Base-by-base conservation (phyloP, 176 grass and related monocot species). In the Oryza coarctata region DNA sequence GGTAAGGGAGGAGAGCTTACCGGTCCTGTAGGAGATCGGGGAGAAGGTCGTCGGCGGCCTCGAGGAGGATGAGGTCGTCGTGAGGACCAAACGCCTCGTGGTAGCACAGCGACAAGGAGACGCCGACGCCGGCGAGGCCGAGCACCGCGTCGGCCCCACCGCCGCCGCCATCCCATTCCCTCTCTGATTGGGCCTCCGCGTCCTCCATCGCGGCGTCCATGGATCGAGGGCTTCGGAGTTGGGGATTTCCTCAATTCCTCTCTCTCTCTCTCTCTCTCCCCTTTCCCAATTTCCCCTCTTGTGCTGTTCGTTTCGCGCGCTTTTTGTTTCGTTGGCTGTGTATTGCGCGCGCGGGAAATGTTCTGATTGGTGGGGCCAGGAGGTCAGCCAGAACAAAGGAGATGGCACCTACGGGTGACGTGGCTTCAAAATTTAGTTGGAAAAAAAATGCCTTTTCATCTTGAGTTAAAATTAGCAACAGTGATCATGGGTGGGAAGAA, bases 21-120 rank as follows among this genome's bases (percentile, higher is more conserved):
- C 93, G 75, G 86, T 81, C 52, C 36, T 76, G 85, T 8, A 98
- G 89, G 26, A 98, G 73, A 77, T 98, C 84, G 31, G 79, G 80
- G 63, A 98, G 89, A 60, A 95, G 68, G 31, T 94, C 86, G 30
- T 78, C 96, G 41, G 45, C 86, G 67, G 84, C 88, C 86, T 98
- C 92, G 65, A 98, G 86, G 85, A 98, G 92, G 70, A 98, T 44
- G 71, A 98, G 22, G 65, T 98, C 90, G 29, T 86, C 70, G 52
- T 91, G 92, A 28, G 90, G 65, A 15, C 90, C 92, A 76, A 95
- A 98, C 39, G 79, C 86, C 3, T 77, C 47, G 85, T 98, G 90
- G 88, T 98, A 98, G 27, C 88, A 88, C 31, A 98, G 20, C n/a
- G 84, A 91, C 27, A 93, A 73, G 64, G 88, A 88, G 44, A 4